Conservation (phyloP, 352 stramenopile species). For the Aphanomyces euteiches region DNA sequence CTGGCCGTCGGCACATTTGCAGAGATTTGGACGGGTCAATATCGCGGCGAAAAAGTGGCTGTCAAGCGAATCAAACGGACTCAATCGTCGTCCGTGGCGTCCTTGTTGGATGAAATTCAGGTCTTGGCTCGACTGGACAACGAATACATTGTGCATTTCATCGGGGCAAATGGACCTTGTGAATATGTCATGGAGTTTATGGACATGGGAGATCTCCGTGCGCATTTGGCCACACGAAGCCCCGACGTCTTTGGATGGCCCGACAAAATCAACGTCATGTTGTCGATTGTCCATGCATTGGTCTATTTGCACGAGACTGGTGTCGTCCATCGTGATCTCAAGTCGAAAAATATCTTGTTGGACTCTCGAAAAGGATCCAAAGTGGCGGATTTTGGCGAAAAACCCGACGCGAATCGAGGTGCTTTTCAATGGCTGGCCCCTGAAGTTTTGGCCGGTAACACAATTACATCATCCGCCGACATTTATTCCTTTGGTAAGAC, state of each 20-base stretch:
- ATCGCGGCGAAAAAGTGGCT: slow-evolving; percentile 38
- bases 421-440: slow-evolving; percentile 22
- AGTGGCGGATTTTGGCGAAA: slow-evolving; percentile 55
- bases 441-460: not conserved
- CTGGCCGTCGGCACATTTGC: slow-evolving; percentile 41
- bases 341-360: slow-evolving; percentile 59
- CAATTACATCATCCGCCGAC: not conserved
- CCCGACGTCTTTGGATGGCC: slow-evolving; percentile 9
- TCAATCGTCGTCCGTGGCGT: slow-evolving; percentile 36
- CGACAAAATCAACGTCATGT: slow-evolving; percentile 44
- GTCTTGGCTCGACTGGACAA: slow-evolving; percentile 45
- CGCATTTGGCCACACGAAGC: slow-evolving; percentile 36
- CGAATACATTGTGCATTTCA: slow-evolving; percentile 41
- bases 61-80: slow-evolving; percentile 48
- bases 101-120: slow-evolving; percentile 51
- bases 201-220: slow-evolving; percentile 42
- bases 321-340: slow-evolving; percentile 50
- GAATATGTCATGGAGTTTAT: slow-evolving; percentile 46
- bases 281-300: slow-evolving; percentile 43
- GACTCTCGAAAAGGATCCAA: slow-evolving; percentile 40
- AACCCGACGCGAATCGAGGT: not conserved
- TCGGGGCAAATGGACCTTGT: slow-evolving; percentile 50
- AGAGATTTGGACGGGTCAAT: slow-evolving; percentile 50
- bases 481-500: slow-evolving; percentile 29
- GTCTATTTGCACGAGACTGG: slow-evolving; percentile 48